Conservation (phyloP, 2,329 filamentous ascomycete genomes). For the Gremmenia infestans region DNA sequence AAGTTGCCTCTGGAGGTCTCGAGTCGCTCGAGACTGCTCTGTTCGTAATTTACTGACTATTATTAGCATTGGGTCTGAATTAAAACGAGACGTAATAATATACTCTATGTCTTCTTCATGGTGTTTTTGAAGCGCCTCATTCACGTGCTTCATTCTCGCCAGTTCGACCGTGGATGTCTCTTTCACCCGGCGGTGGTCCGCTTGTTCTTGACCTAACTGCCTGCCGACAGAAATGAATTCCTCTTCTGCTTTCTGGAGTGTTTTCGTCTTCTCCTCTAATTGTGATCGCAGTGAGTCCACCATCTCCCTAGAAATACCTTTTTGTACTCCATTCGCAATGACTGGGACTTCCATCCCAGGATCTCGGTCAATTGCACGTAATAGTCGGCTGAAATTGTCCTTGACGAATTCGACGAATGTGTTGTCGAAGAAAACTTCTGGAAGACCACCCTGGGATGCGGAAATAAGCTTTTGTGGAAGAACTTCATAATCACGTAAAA, state of each 20-base stretch:
- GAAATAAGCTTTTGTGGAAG: conserved; percentile 62
- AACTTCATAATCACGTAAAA: conserved; percentile 87
- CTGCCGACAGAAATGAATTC: conserved; percentile 44
- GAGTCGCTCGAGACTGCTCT: conserved; percentile 29
- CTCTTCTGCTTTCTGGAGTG: conserved; percentile 43
- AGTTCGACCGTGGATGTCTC: conserved; percentile 52
- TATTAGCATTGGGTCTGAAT: conserved; percentile 14
- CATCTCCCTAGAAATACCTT: conserved; percentile 88
- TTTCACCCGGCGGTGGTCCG: conserved; percentile 63
- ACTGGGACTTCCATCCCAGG: conserved; percentile 83
- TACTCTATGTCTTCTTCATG: conserved; percentile 63
- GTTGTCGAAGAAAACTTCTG: conserved; percentile 80
- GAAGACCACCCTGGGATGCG: conserved; percentile 50
- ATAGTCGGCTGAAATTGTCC: conserved; percentile 84
- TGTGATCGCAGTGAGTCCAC: conserved; percentile 80
- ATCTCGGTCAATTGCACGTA: conserved; percentile 83
- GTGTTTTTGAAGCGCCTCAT: conserved; percentile 64
- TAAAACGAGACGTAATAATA: conserved; percentile 28
- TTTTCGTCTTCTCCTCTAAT: conserved; percentile 63
- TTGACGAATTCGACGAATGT: conserved; percentile 92
- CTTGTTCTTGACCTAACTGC: conserved; percentile 66
- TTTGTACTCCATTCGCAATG: conserved; percentile 72
- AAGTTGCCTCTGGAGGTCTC: conserved; percentile 36
- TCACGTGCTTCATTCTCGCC: conserved; percentile 42
- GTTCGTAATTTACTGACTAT: conserved; percentile 25